phyloP scores from a whole-genome alignment of 2,329 filamentous ascomycete species.

The Fusarium miscanthi region DNA sequence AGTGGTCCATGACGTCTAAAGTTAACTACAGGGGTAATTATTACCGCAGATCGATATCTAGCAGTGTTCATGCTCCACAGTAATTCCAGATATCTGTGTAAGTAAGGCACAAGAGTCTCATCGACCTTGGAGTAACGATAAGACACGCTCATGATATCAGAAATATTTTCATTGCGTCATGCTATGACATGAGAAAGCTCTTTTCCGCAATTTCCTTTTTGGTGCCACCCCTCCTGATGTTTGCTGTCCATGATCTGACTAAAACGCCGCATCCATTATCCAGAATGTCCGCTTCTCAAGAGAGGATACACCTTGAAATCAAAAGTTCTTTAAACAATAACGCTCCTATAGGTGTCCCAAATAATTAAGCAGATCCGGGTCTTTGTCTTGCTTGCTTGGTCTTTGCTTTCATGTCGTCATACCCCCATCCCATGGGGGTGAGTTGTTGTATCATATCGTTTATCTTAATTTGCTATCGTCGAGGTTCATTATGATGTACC shows the following conservation, averaged over 20 bases:
- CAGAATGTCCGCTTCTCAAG: neutral
- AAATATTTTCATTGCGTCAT: conserved; percentile 22
- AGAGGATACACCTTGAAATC: neutral
- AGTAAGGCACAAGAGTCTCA: neutral
- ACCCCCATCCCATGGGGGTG: conserved; percentile 5
- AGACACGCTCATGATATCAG: neutral
- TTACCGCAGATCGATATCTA: conserved; percentile 1
- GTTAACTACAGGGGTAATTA: neutral
- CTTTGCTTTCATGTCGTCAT: conserved; percentile 30
- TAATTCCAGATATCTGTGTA: neutral
- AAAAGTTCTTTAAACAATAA: conserved; percentile 1
- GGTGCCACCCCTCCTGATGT: neutral
- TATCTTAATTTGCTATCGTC: conserved; percentile 2
- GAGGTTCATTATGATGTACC: conserved; percentile 16
- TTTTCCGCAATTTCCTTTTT: neutral
- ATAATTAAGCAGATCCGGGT: neutral
- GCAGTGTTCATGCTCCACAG: neutral
- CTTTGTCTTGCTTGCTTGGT: neutral
- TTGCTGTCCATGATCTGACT: conserved; percentile 1
- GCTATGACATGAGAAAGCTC: neutral
- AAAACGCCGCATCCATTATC: neutral
- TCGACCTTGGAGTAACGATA: neutral
- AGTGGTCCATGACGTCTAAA: conserved; percentile 11
- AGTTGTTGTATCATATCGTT: conserved; percentile 12
- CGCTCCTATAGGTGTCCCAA: neutral